A percentile compares a stretch with the other conserved stretches of the same genome.
Conservation (phyloP, 352 stramenopile species). For the Globisporangium middletonii region DNA sequence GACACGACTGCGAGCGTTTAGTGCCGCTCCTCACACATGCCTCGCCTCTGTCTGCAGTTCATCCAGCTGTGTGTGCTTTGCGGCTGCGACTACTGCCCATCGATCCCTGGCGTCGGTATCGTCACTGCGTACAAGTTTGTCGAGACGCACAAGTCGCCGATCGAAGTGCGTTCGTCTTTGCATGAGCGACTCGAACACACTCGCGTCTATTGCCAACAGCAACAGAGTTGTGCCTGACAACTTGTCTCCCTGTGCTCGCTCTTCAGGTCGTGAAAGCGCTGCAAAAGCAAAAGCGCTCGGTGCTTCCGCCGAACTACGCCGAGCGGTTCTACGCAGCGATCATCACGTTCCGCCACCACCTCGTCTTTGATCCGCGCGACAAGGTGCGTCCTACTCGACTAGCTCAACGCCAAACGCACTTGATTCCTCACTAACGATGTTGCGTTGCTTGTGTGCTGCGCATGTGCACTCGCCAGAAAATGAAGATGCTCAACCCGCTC, state of each 20-base stretch:
- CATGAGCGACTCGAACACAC: neutral
- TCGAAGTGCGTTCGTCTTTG: conserved; percentile 24
- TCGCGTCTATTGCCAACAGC: neutral
- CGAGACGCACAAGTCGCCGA: conserved; percentile 34
- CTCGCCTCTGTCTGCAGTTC: conserved; percentile 33
- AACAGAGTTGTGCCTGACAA: neutral
- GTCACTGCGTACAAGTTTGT: conserved; percentile 81
- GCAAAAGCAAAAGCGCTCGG: conserved; percentile 33
- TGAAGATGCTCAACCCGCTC: conserved; percentile 76
- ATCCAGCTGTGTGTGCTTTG: conserved; percentile 80
- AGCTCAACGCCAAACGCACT: too few relatives aligned
- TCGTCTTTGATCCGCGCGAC: conserved; percentile 80
- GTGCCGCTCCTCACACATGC: neutral
- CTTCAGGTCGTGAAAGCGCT: conserved; percentile 51
- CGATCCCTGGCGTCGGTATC: conserved; percentile 67
- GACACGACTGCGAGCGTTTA: neutral
- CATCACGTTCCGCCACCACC: conserved; percentile 85
- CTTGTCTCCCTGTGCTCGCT: neutral
- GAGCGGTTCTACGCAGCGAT: conserved; percentile 57
- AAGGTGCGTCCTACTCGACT: conserved; percentile 19
- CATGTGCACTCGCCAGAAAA: conserved; percentile 25
- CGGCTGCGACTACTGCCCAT: conserved; percentile 88
- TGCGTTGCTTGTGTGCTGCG: neutral
- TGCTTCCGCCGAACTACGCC: conserved; percentile 31
- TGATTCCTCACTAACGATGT: neutral